A percentile compares a stretch with the other conserved stretches of the same genome.
phyloP scores from a whole-genome alignment of 2,329 filamentous ascomycete genomes.

The Plectosphaerella sp. region DNA sequence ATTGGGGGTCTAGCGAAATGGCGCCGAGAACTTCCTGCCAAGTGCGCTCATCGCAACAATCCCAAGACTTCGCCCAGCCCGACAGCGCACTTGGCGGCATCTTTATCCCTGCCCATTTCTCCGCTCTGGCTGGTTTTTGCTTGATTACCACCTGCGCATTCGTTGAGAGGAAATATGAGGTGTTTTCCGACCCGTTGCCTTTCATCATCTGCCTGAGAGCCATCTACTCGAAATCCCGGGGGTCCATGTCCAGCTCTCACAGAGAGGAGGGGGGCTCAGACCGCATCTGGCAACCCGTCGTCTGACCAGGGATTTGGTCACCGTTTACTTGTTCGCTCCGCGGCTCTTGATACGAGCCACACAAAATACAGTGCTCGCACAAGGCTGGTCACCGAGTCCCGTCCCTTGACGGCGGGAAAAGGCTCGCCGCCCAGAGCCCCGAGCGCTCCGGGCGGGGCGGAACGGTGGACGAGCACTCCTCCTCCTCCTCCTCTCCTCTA shows the following conservation, averaged over 20 bases:
- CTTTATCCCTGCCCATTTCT: not conserved
- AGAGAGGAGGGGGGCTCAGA: too few species aligned
- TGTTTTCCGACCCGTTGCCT: not conserved
- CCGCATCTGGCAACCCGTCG: not conserved
- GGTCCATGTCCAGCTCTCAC: not conserved
- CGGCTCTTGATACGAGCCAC: too few species aligned
- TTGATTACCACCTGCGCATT: not conserved
- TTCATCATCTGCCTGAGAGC: not conserved
- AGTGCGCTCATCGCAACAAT: conserved; percentile 1
- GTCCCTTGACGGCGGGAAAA: too few species aligned
- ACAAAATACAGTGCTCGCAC: too few species aligned
- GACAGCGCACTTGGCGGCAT: conserved; percentile 1
- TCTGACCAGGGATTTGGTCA: not conserved
- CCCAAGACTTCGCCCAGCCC: conserved; percentile 3
- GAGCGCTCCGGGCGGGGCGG: too few species aligned
- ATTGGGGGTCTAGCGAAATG: not conserved
- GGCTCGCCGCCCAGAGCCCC: too few species aligned
- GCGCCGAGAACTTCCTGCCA: not conserved
- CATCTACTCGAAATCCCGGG: not conserved
- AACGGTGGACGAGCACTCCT: too few species aligned
- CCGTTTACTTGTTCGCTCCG: too few species aligned
- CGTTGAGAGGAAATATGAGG: not conserved
- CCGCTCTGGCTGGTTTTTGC: not conserved
- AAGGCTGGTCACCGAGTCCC: too few species aligned
- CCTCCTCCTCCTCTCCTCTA: too few species aligned